Conservation (phyloP, 495 filamentous ascomycete genomes). For the Letharia lupina region DNA sequence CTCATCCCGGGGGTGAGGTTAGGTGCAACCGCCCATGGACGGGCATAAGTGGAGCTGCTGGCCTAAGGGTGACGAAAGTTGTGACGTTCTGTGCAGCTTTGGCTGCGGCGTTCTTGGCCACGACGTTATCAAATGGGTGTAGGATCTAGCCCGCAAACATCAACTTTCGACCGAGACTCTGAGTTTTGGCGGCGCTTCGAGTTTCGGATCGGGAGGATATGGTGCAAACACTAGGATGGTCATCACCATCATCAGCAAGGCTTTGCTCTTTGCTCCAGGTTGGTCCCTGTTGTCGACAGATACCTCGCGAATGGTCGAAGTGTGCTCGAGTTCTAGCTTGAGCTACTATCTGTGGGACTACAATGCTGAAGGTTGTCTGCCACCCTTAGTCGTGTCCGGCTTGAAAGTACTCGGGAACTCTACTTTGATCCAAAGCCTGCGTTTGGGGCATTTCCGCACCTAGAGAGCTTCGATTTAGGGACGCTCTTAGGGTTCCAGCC, state of each 20-base stretch:
- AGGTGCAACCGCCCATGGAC: background rate
- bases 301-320: background rate
- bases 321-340: background rate
- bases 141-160: background rate
- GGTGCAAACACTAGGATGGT: background rate
- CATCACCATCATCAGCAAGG: background rate
- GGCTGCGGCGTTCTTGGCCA: background rate
- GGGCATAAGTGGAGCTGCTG: background rate
- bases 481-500: background rate
- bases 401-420: background rate
- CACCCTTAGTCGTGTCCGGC: background rate
- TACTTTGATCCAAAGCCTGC: background rate
- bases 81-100: background rate
- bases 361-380: no score
- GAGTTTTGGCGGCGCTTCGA: background rate
- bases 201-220: background rate
- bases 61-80: background rate
- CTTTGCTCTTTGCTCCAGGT: no score
- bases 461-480: background rate
- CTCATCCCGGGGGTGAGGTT: conserved; percentile 15
- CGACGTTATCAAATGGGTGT: background rate
- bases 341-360: background rate
- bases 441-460: background rate
- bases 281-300: background rate
- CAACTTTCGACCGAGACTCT: background rate